These are phyloP conservation scores for Psilocybe tampanensis DNA, from an alignment of 768 basidiomycete genomes.

Conservation along the genomic window DNA sequence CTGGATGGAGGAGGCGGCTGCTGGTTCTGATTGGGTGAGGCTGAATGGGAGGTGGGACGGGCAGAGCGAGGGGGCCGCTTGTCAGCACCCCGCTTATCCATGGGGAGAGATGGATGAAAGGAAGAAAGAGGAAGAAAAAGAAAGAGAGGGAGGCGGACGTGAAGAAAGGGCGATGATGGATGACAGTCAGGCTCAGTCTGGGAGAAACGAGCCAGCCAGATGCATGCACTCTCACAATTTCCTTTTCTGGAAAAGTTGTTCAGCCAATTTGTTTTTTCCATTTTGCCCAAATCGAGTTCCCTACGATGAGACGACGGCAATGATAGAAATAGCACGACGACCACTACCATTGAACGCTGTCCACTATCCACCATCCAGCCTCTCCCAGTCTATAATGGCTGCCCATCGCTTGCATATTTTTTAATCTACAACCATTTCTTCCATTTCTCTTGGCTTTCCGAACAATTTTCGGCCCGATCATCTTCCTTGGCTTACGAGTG, in stretches of 20 bases:
- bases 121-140: slow-evolving; percentile 20
- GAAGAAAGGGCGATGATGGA: slow-evolving; percentile 22
- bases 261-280: slow-evolving; percentile 1
- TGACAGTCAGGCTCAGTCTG: slow-evolving; percentile 19
- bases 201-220: slow-evolving; percentile 11
- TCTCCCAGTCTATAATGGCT: too few species aligned
- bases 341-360: too few species aligned
- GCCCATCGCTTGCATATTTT: too few species aligned
- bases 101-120: slow-evolving; percentile 22
- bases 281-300: not conserved
- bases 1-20: slow-evolving; percentile 23
- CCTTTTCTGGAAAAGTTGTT: slow-evolving; percentile 18
- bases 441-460: slow-evolving; percentile 1
- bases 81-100: slow-evolving; percentile 45
- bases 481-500: slow-evolving; percentile 5
- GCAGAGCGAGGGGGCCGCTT: slow-evolving; percentile 58
- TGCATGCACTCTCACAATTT: slow-evolving; percentile 10
- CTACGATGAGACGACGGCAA: too few species aligned
- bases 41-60: slow-evolving; percentile 44
- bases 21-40: slow-evolving; percentile 43
- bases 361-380: too few species aligned
- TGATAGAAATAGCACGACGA: too few species aligned
- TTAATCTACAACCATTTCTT: too few species aligned
- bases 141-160: slow-evolving; percentile 23
- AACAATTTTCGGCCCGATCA: slow-evolving; percentile 7